phyloP scores from a whole-genome alignment of 345 rosid species.

The Ailanthus altissimus region DNA sequence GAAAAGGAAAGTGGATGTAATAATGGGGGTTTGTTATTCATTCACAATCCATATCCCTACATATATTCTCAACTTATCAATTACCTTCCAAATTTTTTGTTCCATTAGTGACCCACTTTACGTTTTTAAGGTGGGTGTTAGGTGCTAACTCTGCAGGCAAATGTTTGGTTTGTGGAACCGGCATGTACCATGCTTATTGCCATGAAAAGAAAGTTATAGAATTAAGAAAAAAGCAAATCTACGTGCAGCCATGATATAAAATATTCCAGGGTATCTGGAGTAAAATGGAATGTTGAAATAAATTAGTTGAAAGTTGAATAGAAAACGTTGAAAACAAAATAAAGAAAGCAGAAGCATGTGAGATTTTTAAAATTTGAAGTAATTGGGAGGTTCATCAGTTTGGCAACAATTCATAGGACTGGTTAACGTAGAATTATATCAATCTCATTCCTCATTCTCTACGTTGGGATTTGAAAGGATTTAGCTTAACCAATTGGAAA shows the following conservation, averaged over 20 bases:
- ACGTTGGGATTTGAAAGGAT: constrained; percentile 34
- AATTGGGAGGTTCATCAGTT: neutral
- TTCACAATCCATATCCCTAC: neutral
- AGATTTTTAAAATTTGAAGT: neutral
- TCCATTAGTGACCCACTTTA: neutral
- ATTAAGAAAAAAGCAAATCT: neutral
- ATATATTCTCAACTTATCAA: neutral
- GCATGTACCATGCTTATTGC: neutral
- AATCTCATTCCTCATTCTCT: constrained; percentile 30
- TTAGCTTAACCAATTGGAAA: constrained; percentile 8
- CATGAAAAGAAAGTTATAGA: neutral
- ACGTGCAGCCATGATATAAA: neutral
- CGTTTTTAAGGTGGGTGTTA: constrained; percentile 12
- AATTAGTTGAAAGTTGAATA: neutral
- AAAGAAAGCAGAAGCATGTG: constrained; percentile 5
- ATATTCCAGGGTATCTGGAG: neutral
- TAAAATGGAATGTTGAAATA: constrained; percentile 15
- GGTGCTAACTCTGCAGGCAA: constrained; percentile 11
- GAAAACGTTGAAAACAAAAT: neutral
- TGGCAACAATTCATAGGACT: constrained; percentile 16
- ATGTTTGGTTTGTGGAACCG: constrained; percentile 15
- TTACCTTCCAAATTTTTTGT: neutral
- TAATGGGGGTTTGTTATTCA: neutral
- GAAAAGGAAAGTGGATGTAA: neutral
- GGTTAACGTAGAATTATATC: constrained; percentile 37